These are phyloP conservation scores for Nakazawaea molendinolei DNA, from an alignment of 805 yeast genomes.

Conservation along the genomic window DNA sequence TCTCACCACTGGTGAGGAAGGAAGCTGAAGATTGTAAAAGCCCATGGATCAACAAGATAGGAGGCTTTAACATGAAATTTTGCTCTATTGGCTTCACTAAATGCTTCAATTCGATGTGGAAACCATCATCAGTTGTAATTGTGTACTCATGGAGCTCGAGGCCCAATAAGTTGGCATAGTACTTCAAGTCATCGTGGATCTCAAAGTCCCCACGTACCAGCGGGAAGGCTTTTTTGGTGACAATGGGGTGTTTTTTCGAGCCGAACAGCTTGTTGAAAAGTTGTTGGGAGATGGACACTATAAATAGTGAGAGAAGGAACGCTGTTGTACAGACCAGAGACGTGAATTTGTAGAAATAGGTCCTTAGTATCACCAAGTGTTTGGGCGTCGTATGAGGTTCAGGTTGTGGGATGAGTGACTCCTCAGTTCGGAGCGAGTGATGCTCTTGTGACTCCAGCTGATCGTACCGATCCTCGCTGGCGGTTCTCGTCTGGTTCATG, in stretches of 20 bases:
- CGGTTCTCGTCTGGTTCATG: no score
- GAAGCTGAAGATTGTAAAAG: slow-evolving; percentile 83
- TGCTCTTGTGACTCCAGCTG: no score
- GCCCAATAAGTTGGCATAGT: slow-evolving; percentile 60
- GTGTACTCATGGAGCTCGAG: slow-evolving; percentile 52
- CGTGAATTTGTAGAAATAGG: slow-evolving; percentile 7
- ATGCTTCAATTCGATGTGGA: slow-evolving; percentile 57
- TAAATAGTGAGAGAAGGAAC: slow-evolving; percentile 3
- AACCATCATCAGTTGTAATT: slow-evolving; percentile 76
- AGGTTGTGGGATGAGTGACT: slow-evolving; percentile 9
- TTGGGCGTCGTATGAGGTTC: slow-evolving; percentile 10
- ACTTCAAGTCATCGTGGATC: slow-evolving; percentile 46
- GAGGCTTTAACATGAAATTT: slow-evolving; percentile 30
- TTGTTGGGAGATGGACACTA: slow-evolving; percentile 5
- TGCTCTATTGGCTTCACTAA: slow-evolving; percentile 42
- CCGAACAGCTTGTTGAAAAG: no score
- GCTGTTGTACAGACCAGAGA: slow-evolving; percentile 8
- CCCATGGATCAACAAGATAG: slow-evolving; percentile 80
- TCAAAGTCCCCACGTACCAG: slow-evolving; percentile 1
- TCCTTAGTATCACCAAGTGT: slow-evolving; percentile 1
- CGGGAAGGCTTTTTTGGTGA: slow-evolving; percentile 3
- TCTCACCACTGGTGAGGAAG: slow-evolving; percentile 73
- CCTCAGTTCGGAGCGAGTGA: neutral
- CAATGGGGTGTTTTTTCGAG: no score
- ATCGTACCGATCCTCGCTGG: no score